Base-by-base conservation (phyloP, 106 monocot species). In the Dendrobium nobile region DNA sequence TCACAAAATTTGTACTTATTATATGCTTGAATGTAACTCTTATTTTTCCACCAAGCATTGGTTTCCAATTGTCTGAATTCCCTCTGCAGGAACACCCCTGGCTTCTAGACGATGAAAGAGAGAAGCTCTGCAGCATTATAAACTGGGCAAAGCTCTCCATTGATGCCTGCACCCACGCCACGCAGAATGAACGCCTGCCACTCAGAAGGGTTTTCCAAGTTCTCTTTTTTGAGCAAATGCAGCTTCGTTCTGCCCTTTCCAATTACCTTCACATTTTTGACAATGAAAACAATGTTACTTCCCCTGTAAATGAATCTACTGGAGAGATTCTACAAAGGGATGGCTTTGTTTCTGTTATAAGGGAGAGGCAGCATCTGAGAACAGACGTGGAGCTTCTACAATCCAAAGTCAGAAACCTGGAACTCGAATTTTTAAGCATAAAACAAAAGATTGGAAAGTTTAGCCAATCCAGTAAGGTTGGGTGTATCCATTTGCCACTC, bases 111-210 rank as follows among this genome's bases (percentile, higher is more conserved):
- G 80, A 45, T 44, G 86, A 89, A 42, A 87, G 78, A 78, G 82
- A 78, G 67, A 75, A 84, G 27, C 84, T 89, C 20, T 87, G 82
- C 79, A 73, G 74, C 55, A 44, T 80, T 43, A 77, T 89, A 43
- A 82, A 89, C 41, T 87, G 70, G 27, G 65, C 79, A 41, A 84
- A 65, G 67, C 86, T 89, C 64, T 89, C 89, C 55, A 75, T 84
- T n/a, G 89, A 87, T 80, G 89, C 89, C 47, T 87, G 84, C 78
- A 65, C 77, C 41, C 89, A 89, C 74, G 86, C 89, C 20, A 80
- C 86, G 7, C 84, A 84, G 54, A 84, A 84, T 42, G 84, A 84
- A 42, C 54, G 84, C 64, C 51, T 84, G 28, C 84, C 84, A 0
- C 84, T 84, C 7, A 59, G 84, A 17, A 24, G 77, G 15, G 67